Base-by-base conservation (phyloP, 345 rosid species). In the Garcia nutans region DNA sequence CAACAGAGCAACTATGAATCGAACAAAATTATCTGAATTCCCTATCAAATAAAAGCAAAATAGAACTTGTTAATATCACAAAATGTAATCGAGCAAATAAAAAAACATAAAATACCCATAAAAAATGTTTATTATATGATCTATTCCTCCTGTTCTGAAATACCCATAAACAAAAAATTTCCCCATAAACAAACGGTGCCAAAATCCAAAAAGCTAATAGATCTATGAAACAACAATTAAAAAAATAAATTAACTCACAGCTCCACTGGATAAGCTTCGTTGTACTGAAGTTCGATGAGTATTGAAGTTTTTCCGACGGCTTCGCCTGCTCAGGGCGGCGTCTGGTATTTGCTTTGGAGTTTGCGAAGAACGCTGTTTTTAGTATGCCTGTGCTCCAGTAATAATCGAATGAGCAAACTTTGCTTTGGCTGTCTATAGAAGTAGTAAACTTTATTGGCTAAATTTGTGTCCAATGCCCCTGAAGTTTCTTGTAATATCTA, bases 161-260 rank as follows among this genome's bases (percentile, higher is more conserved):
- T 0, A n/a, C 8, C 16, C 6, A n/a, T 23, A 45, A 1, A 10
- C 15, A 5, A 1, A 7, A 68, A 26, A 50, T 16, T n/a, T 22
- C 45, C n/a, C 8, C 24, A n/a, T 45, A 60, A 60, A 22, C 17
- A 60, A 60, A 45, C 8, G 24, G 47, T 19, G 0, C 33, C 22
- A 1, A 49, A 9, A n/a, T 68, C 33, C 8, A 52, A 49, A 68
- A 23, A 68, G 10, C 41, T 23, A 24, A 69, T 52, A 69, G 73
- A 69, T 69, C 73, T 69, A 69, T 1, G 44, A 69, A 69, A 69
- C 12, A 52, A 3, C 10, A 50, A 69, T 69, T 24, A 52, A 55
- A 26, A 69, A 23, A 50, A 49, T 2, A 16, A 50, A 69, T 69
- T 23, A 26, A 68, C 72, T 68, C 72, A 68, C 72, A 68, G 72